These are phyloP conservation scores for Adansonia rubrostipa DNA, from an alignment of 441 rosid species.

Conservation along the genomic window DNA sequence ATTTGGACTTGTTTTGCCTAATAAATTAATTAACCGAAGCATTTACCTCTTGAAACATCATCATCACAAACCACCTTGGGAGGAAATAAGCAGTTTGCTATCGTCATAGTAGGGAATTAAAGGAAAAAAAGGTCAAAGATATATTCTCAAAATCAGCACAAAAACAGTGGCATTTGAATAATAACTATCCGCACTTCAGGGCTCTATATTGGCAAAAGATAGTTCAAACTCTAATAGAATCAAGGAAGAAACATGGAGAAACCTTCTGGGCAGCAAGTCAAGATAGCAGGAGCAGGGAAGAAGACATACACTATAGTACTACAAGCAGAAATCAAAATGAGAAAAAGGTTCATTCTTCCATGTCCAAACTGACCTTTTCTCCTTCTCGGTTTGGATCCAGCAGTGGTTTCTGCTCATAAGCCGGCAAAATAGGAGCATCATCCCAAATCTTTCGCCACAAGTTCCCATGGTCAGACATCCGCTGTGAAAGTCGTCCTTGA, in stretches of 20 bases:
- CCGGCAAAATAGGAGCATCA: conserved; percentile 78
- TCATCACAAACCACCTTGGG: neutral
- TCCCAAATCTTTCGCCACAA: conserved; percentile 93
- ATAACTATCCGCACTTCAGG: neutral
- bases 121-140: neutral
- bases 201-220: conserved; percentile 7
- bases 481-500: conserved; percentile 75
- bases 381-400: conserved; percentile 92
- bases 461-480: conserved; percentile 95
- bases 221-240: neutral
- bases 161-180: neutral
- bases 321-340: neutral
- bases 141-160: neutral
- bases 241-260: neutral
- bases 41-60: conserved; percentile 8
- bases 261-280: neutral
- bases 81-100: neutral
- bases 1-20: neutral
- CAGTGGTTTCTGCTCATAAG: conserved; percentile 87
- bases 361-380: conserved; percentile 71
- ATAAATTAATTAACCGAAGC: neutral
- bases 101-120: neutral
- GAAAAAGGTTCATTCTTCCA: conserved; percentile 8
- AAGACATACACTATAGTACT: too few relatives aligned
- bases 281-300: too few relatives aligned